Evolutionary conservation across 23 red algal species (phyloP).

Genomic region (Gracilaria gracilis): DNA sequence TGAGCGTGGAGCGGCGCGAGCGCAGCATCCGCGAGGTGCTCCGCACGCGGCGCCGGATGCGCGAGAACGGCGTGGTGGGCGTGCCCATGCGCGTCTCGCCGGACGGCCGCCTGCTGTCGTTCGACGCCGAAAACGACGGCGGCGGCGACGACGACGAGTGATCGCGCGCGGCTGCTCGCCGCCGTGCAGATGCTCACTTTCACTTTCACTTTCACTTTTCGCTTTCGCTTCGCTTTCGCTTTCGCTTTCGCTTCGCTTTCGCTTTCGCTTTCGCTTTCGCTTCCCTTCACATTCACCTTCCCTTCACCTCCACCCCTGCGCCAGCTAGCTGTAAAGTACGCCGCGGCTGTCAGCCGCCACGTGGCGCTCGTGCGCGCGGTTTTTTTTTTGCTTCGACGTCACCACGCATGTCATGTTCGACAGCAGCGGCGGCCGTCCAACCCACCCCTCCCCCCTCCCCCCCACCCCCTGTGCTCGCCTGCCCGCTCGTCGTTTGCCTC

Average conservation of each 20-base stretch:
- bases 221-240: too few relatives aligned
- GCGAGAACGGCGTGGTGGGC: neutral
- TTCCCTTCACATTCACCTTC: too few relatives aligned
- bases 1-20: neutral
- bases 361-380: neutral
- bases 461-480: neutral
- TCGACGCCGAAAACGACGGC: neutral
- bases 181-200: too few relatives aligned
- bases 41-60: neutral
- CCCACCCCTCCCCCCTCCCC: neutral
- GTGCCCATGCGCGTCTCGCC: neutral
- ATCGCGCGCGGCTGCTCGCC: too few relatives aligned
- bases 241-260: too few relatives aligned
- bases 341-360: neutral
- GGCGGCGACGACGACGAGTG: slow-evolving; percentile 1
- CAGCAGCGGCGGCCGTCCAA: neutral
- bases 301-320: neutral
- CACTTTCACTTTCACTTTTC: too few relatives aligned
- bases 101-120: neutral
- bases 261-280: too few relatives aligned
- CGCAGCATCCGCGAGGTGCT: slow-evolving; percentile 6
- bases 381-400: neutral
- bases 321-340: neutral
- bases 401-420: too few relatives aligned
- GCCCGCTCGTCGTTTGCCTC: neutral